Conservation (phyloP, 352 stramenopile genomes). For the Phytopythium cucurbitacearum region DNA sequence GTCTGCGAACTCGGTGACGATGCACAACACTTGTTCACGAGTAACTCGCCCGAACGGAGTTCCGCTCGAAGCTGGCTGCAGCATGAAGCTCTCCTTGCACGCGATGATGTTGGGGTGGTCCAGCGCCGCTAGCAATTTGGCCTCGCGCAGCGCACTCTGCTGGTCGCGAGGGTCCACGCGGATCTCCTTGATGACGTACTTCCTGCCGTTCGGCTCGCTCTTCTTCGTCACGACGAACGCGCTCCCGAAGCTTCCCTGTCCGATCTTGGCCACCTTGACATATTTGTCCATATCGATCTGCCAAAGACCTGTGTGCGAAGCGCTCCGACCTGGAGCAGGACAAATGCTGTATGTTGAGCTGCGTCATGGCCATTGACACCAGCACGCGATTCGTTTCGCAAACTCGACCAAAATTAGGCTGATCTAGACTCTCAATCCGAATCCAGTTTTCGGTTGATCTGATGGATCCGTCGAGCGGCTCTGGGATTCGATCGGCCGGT, state of each 20-base stretch:
- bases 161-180: constrained; percentile 64
- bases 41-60: constrained; percentile 4
- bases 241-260: constrained; percentile 64
- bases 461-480: too few species aligned
- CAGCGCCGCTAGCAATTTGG: constrained; percentile 58
- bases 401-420: too few species aligned
- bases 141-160: constrained; percentile 52
- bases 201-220: constrained; percentile 21
- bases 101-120: constrained; percentile 84
- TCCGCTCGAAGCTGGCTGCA: constrained; percentile 10
- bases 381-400: too few species aligned
- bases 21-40: constrained; percentile 49
- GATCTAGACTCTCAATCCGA: too few species aligned
- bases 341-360: not conserved
- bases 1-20: constrained; percentile 84
- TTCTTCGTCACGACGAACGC: constrained; percentile 63
- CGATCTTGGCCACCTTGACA: constrained; percentile 71
- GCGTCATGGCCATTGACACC: too few species aligned
- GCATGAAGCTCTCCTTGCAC: constrained; percentile 74
- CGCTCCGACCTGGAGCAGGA: not conserved
- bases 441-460: too few species aligned
- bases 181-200: constrained; percentile 77
- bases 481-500: not conserved
- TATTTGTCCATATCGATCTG: constrained; percentile 68
- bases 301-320: not conserved